Percentiles rank a stretch among this genome's conserved stretches.
These are phyloP conservation scores for Elongisporangium anandrum DNA, from an alignment of 352 stramenopile genomes.

Conservation along the genomic window DNA sequence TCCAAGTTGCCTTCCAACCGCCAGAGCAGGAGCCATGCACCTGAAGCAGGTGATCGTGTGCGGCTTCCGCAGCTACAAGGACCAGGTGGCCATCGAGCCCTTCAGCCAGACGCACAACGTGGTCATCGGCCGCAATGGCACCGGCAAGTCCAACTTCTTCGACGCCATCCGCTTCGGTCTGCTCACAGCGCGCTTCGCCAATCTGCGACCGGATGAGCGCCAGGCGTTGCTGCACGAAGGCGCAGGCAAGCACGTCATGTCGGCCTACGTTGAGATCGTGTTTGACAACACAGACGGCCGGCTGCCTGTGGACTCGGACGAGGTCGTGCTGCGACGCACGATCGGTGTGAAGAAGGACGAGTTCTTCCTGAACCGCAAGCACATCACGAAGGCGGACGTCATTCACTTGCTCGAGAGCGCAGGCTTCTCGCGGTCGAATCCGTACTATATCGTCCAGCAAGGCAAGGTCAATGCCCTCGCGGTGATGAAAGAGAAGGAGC, in stretches of 20 bases:
- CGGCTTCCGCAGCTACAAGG: slow-evolving; percentile 94
- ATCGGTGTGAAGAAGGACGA: slow-evolving; percentile 99
- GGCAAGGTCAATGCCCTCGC: slow-evolving; percentile 98
- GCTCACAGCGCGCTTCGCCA: slow-evolving; percentile 90
- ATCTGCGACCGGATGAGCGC: slow-evolving; percentile 89
- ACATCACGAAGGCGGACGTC: slow-evolving; percentile 98
- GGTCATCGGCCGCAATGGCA: slow-evolving; percentile 97
- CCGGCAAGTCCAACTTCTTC: slow-evolving; percentile 98
- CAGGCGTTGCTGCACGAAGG: slow-evolving; percentile 96
- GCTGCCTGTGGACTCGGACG: slow-evolving; percentile 88
- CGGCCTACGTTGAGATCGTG: slow-evolving; percentile 98
- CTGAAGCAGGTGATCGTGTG: slow-evolving; percentile 96
- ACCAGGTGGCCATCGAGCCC: slow-evolving; percentile 83
- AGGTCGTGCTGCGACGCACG: slow-evolving; percentile 96
- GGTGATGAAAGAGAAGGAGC: slow-evolving; percentile 97
- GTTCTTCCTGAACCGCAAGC: slow-evolving; percentile 99
- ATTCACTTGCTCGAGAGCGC: slow-evolving; percentile 97
- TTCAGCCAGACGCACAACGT: slow-evolving; percentile 96
- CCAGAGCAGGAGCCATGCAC: slow-evolving; percentile 73
- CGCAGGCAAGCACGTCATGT: slow-evolving; percentile 93
- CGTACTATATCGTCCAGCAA: slow-evolving; percentile 99
- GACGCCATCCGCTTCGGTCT: slow-evolving; percentile 99
- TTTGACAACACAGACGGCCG: slow-evolving; percentile 99
- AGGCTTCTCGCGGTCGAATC: slow-evolving; percentile 98
- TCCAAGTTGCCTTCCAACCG: not conserved